phyloP scores from a whole-genome alignment of 352 stramenopile species.

The Globisporangium recalcitrans region DNA sequence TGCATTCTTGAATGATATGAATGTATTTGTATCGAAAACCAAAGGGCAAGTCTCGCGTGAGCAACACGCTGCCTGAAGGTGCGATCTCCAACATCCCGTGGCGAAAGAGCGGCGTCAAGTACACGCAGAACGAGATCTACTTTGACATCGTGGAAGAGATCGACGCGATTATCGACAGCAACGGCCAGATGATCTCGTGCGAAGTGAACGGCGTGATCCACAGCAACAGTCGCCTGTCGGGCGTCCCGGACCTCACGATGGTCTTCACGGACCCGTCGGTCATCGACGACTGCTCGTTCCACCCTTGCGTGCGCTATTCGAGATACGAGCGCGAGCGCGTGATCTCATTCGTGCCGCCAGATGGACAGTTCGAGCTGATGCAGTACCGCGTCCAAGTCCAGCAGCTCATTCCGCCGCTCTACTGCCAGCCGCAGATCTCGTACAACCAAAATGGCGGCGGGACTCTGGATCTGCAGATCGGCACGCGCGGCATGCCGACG shows the following conservation, averaged over 20 bases:
- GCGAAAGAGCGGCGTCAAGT: constrained; percentile 94
- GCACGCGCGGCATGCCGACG: constrained; percentile 68
- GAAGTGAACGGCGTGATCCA: constrained; percentile 95
- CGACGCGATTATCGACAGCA: constrained; percentile 94
- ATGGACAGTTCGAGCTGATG: constrained; percentile 96
- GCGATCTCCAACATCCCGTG: constrained; percentile 96
- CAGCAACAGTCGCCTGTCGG: constrained; percentile 93
- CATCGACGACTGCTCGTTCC: constrained; percentile 98
- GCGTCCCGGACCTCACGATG: constrained; percentile 96
- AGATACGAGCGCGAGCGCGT: constrained; percentile 94
- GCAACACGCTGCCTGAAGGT: constrained; percentile 88
- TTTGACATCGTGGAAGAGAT: constrained; percentile 98
- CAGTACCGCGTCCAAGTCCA: constrained; percentile 83
- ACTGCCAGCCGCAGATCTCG: constrained; percentile 84
- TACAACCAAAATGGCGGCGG: constrained; percentile 74
- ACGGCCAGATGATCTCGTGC: constrained; percentile 88
- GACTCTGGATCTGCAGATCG: constrained; percentile 69
- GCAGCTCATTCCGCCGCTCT: constrained; percentile 81
- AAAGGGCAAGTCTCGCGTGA: constrained; percentile 85
- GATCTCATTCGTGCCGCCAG: constrained; percentile 96
- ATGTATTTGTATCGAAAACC: neutral
- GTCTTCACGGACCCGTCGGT: constrained; percentile 94
- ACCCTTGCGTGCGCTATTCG: constrained; percentile 96
- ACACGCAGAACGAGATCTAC: constrained; percentile 98
- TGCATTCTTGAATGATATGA: too few species aligned